Base-by-base conservation (phyloP, 352 stramenopile species). In the Globisporangium perplexum region DNA sequence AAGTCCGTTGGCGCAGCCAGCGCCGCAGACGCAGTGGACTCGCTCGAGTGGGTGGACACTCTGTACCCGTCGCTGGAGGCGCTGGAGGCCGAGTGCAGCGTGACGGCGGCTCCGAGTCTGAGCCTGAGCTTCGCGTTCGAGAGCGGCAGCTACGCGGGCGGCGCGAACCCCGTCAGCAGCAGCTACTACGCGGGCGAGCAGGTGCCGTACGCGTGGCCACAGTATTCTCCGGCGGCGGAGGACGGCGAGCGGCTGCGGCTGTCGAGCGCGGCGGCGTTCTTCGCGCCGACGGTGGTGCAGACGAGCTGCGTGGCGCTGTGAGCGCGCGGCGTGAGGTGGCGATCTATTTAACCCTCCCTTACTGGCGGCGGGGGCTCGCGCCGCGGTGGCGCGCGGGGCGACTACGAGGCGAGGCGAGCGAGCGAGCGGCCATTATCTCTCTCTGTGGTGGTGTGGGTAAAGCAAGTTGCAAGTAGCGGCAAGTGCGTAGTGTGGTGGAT, bases 11-110 rank as follows among this genome's bases (percentile, higher is more conserved):
- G 39, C 30, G 30, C 33, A 1, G 51, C 41, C 14, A 41, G 30
- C 26, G 33, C 31, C 18, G 33, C 36, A 11, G 24, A 30, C 12
- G 31, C 42, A 14, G 46, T 47, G 43, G 65, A 72, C 41, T 66
- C 47, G 28, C 62, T 74, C 39, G 62, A 78, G 28, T 88, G 74
- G 74, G 72, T 88, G 43, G 77, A 88, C 63, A 68, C 68, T n/a
- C 62, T 88, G 38, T 88, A 86, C 48, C 66, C 74, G 36, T 78
- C 77, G 49, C 62, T 88, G 35, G 71, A 86, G 24, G 46, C 46
- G 17, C 50, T 63, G 4, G 57, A 63, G 20, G 57, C 57, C 4
- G 57, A 63, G 48, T 62, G 55, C 41, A 62, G 39, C 18, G 47
- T 45, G 26, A 26, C 23, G 14, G 17, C 45, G 14, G 23, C 45